phyloP scores from a whole-genome alignment of 305 asterid genomes.

The Salvia sclarea region DNA sequence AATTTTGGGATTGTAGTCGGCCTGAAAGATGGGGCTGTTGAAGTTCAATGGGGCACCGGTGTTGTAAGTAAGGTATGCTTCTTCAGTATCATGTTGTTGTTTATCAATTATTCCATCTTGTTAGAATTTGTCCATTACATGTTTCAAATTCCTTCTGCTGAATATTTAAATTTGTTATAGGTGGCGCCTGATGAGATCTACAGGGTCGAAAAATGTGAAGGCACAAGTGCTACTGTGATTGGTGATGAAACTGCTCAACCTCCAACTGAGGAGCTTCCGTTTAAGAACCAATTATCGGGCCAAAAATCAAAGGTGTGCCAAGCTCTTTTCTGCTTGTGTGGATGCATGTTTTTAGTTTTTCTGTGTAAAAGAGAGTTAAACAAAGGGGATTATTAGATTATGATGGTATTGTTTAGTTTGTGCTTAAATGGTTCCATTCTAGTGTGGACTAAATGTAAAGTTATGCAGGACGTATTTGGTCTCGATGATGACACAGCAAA shows the following conservation, averaged over 20 bases:
- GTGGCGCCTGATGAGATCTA: slow-evolving; percentile 76
- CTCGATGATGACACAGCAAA: slow-evolving; percentile 35
- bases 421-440: background rate
- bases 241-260: slow-evolving; percentile 46
- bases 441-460: slow-evolving; percentile 19
- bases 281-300: slow-evolving; percentile 43
- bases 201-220: slow-evolving; percentile 65
- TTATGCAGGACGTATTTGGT: slow-evolving; percentile 47
- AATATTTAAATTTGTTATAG: slow-evolving; percentile 41
- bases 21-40: slow-evolving; percentile 53
- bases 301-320: slow-evolving; percentile 47
- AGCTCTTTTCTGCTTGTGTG: background rate
- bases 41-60: slow-evolving; percentile 91
- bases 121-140: slow-evolving; percentile 1
- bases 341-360: background rate
- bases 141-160: slow-evolving; percentile 18
- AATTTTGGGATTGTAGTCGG: slow-evolving; percentile 71
- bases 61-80: slow-evolving; percentile 59
- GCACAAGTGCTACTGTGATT: slow-evolving; percentile 34
- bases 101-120: background rate
- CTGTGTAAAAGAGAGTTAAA: background rate
- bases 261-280: slow-evolving; percentile 44
- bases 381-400: background rate
- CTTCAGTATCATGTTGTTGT: background rate
- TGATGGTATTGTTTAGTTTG: background rate